phyloP scores from a whole-genome alignment of 2,329 filamentous ascomycete genomes.

The Pseudogymnoascus sp. region DNA sequence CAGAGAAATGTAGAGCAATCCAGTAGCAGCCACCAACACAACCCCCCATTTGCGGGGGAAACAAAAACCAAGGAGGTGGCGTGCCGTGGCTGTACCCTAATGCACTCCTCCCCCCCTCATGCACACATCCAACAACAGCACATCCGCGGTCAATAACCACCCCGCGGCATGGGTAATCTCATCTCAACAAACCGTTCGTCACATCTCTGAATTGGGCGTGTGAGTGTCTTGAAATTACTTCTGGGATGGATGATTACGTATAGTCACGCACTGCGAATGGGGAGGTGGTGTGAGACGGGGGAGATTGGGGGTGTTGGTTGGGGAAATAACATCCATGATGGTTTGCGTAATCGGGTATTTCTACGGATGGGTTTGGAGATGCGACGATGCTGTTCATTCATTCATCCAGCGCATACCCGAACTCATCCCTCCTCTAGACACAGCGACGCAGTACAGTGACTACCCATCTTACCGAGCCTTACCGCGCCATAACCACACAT shows the following conservation, averaged over 20 bases:
- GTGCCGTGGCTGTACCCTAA: neutral
- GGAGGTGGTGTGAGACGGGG: neutral
- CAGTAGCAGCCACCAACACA: neutral
- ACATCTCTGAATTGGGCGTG: neutral
- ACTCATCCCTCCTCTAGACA: neutral
- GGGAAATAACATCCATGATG: neutral
- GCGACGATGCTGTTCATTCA: too few species aligned
- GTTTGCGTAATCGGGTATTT: too few species aligned
- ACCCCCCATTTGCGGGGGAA: neutral
- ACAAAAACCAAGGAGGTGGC: neutral
- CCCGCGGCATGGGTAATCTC: neutral
- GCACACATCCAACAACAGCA: neutral
- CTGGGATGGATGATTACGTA: neutral
- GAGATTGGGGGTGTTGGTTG: neutral
- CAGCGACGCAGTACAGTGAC: neutral
- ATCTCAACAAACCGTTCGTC: neutral
- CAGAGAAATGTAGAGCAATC: neutral
- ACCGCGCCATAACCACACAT: neutral
- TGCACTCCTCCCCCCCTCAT: neutral
- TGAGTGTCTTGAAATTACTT: neutral
- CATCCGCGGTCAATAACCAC: neutral
- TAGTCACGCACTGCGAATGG: neutral
- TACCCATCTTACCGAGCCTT: neutral
- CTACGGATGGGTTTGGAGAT: too few species aligned
- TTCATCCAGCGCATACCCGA: neutral